Evolutionary conservation across 441 rosid genomes (phyloP), one percentile per base, ranked within the genome.

Genomic region (Gossypium laxum): DNA sequence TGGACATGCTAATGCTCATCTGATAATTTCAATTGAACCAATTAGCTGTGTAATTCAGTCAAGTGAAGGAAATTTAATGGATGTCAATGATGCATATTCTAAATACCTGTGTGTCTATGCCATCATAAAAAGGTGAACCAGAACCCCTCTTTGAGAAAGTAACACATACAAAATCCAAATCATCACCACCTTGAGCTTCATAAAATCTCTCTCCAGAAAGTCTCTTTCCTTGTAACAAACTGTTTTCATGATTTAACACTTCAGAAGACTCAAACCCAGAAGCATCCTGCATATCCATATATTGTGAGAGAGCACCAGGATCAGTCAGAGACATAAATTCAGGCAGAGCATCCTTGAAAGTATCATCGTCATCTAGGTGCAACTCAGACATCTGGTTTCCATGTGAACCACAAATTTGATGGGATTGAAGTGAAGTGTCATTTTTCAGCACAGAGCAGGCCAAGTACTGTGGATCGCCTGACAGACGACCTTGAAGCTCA

Each of bases 1-100:
- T 89, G 83, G 98, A 93, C 99, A 96, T 89, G 82, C 91, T 85
- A 78, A 96, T 82, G 59, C 92, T 86, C 98, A 96, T 93, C 99
- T 93, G 96, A 72, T 75, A 80, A 83, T 61, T 73, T 70, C 66
- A 74, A 80, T 67, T 38, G 55, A 68, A 84, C 22, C 22, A 30
- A 66, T 87, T 79, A 83, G 82, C 55, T 74, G 30, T 69, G 72
- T 48, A 76, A 66, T 70, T 3, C 41, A 69, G 41, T 14, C n/a
- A 70, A 70, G 68, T 32, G 18, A 59, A 4, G 45, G 38, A 64
- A 21, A 72, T 55, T 38, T 62, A 72, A 72, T 54, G 67, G 61
- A 30, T 70, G 59, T 77, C 48, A 52, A 45, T 61, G 47, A 78
- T 78, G 59, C 72, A 69, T 22, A 67, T 48, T 65, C 59, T 68